These are phyloP conservation scores for Kwoniella pini DNA, from an alignment of 768 basidiomycete species.

Conservation along the genomic window DNA sequence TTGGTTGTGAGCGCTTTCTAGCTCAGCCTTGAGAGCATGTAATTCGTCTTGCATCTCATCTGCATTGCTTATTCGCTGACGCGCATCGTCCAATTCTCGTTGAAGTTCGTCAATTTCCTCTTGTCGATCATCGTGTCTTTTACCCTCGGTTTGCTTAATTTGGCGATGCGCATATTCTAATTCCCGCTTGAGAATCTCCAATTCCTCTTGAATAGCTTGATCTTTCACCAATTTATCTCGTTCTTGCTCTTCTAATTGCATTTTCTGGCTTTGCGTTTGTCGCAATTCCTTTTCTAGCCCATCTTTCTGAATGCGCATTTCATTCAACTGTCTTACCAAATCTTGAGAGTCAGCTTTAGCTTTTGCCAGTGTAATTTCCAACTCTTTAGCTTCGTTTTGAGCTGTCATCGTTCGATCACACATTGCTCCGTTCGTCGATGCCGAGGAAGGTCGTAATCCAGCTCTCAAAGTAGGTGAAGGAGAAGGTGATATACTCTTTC, in stretches of 20 bases:
- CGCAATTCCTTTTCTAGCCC: not conserved
- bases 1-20: conserved; percentile 14
- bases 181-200: not conserved
- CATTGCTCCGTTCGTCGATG: not conserved
- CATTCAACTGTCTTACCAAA: conserved; percentile 2
- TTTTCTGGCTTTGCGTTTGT: not conserved
- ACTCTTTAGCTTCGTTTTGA: conserved; percentile 35
- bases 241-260: conserved; percentile 19
- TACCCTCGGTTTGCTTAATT: not conserved
- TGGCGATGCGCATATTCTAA: conserved; percentile 17
- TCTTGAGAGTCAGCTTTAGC: conserved; percentile 27
- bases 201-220: not conserved
- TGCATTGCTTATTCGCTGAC: not conserved
- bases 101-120: conserved; percentile 1
- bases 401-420: conserved; percentile 32
- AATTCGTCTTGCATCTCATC: conserved; percentile 1
- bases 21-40: conserved; percentile 19
- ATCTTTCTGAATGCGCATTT: not conserved
- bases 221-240: conserved; percentile 21
- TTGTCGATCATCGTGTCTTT: not conserved
- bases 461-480: not conserved
- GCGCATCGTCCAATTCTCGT: conserved; percentile 12
- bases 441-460: not conserved
- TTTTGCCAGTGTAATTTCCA: conserved; percentile 44
- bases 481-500: conserved; percentile 8